phyloP scores from a whole-genome alignment of 2,329 filamentous ascomycete genomes.

The Aspergillus sp. region DNA sequence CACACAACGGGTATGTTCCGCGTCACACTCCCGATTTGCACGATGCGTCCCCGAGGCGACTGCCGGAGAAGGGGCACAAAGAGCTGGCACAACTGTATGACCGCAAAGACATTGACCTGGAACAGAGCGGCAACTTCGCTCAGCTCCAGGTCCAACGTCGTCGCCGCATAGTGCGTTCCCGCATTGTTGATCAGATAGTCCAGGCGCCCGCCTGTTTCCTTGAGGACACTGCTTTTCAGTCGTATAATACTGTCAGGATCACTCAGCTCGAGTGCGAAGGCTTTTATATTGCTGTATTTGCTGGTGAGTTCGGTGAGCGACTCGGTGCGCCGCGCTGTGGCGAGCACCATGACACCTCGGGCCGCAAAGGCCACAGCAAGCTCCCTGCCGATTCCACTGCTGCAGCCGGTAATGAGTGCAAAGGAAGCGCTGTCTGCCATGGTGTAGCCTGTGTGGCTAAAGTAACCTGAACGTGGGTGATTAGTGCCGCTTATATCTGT shows the following conservation, averaged over 20 bases:
- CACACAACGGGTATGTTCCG: constrained; percentile 7
- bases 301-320: constrained; percentile 1
- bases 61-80: constrained; percentile 23
- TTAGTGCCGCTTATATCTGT: too few species aligned
- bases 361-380: constrained; percentile 7
- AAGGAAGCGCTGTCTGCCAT: constrained; percentile 18
- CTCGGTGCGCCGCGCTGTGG: constrained; percentile 6
- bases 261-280: not conserved
- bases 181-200: constrained; percentile 22
- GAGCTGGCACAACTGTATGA: constrained; percentile 24
- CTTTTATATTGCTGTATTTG: constrained; percentile 3
- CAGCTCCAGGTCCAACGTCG: constrained; percentile 1
- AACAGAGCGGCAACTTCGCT: constrained; percentile 3
- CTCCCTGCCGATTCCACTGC: constrained; percentile 5
- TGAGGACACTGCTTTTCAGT: not conserved
- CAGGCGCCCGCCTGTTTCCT: constrained; percentile 10
- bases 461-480: too few species aligned
- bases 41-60: constrained; percentile 19
- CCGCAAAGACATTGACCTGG: constrained; percentile 12
- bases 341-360: constrained; percentile 6
- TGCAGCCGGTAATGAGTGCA: constrained; percentile 22
- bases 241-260: not conserved
- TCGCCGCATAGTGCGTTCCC: constrained; percentile 9
- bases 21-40: constrained; percentile 28
- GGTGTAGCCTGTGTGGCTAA: too few species aligned